Evolutionary conservation across 176 grass and related monocot species (phyloP), one percentile per base, ranked within the genome.

Genomic region (Coix lacrymajobi): DNA sequence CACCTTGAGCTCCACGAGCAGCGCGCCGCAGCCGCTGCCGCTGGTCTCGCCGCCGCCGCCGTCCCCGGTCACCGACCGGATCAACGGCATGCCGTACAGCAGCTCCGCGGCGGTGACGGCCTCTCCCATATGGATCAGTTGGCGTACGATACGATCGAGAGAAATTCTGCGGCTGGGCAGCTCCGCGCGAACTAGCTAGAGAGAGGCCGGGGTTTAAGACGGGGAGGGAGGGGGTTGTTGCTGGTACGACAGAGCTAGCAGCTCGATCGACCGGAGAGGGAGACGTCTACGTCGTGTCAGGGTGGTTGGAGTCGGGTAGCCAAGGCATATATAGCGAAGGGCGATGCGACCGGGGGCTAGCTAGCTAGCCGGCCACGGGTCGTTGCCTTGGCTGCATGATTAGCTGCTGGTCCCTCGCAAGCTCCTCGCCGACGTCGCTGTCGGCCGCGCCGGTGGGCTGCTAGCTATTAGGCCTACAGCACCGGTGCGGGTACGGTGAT

Each of bases 1-100:
- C 52, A 89, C 88, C 83, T 52, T 86, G 79, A 89, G 88, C 88
- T 89, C 88, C 5, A 79, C 44, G 17, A 89, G 83, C 57, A 90
- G 83, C 11, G 88, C 65, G 1, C 56, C 66, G 22, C 78, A 82
- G 28, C 79, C 49, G 31, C 79, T 40, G 31, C 51, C 73, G 20
- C 11, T 36, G 3, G 15, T 39, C 79, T 25, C 44, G 52, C 11
- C 73, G n/a, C 13, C 46, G 69, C 2, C 10, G 29, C 22, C 43
- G 61, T 58, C 56, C n/a, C 43, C 45, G 52, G 73, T 0, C 15
- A 39, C 63, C 43, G 78, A 81, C 29, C 46, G 78, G 0, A 82
- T 64, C 73, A 77, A 0, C 56, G 70, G 78, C 88, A 82, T 66
- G 73, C 28, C 61, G 73, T 81, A 77, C 12, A 90, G 36, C 10